Evolutionary conservation across 106 monocot genomes (phyloP).

Genomic region (Allium cepa): DNA sequence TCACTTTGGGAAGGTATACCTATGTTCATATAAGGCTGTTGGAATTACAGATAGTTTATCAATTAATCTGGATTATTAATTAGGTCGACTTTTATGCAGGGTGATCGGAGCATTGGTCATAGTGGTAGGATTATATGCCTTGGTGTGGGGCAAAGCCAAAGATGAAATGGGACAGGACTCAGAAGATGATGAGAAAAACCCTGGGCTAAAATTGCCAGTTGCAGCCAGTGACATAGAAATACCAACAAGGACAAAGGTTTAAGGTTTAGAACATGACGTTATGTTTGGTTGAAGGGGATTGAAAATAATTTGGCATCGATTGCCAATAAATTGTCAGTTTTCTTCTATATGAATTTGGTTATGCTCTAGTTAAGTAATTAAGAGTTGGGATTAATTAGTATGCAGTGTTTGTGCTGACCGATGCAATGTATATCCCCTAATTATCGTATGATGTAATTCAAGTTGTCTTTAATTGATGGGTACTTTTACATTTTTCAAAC

Average conservation of each 20-base stretch:
- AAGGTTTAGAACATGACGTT: neutral
- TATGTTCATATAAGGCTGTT: neutral
- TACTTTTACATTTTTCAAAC: too few relatives aligned
- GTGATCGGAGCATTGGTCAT: constrained; percentile 35
- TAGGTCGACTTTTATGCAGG: constrained; percentile 6
- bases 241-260: neutral
- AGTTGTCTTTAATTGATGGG: too few relatives aligned
- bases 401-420: too few relatives aligned
- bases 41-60: too few relatives aligned
- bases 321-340: too few relatives aligned
- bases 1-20: constrained; percentile 55
- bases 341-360: too few relatives aligned
- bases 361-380: too few relatives aligned
- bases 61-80: too few relatives aligned
- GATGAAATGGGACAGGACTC: constrained; percentile 4
- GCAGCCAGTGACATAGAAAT: constrained; percentile 1
- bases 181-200: constrained; percentile 1
- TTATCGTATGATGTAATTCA: too few relatives aligned
- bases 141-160: constrained; percentile 22
- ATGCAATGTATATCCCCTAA: too few relatives aligned
- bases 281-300: constrained; percentile 2
- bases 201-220: neutral
- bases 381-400: too few relatives aligned
- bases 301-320: too few relatives aligned
- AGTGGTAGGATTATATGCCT: constrained; percentile 18